Evolutionary conservation across 768 basidiomycete species (phyloP), one percentile per base, ranked within the genome.

Genomic region (Dioszegia aurantiaca): DNA sequence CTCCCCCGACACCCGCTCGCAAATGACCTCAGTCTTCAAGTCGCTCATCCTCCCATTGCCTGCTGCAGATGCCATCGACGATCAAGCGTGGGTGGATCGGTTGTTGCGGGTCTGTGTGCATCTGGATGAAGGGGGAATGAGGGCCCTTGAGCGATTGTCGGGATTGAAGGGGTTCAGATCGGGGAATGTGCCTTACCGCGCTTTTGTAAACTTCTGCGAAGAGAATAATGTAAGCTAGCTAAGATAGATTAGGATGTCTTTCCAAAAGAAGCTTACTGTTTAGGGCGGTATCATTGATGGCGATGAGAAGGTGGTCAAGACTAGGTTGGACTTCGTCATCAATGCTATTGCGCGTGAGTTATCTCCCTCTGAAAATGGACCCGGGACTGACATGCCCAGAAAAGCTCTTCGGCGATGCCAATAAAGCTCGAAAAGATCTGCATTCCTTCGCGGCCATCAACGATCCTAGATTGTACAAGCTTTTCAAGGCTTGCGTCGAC

Each of bases 201-300:
- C 82, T 33, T 93, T 84, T 75, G 55, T 95, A 10, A 80, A 85
- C 9, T 80, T 80, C 40, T 95, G 89, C 72, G 82, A 88, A 59
- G 81, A 84, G 46, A 84, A 92, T 71, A 98, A 97, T 68, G 93
- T 93, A 60, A 58, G 88, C 78, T n/a, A 19, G 8, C 12, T 37
- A n/a, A 21, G 21, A 23, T 55, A n/a, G 4, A 51, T 19, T n/a
- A n/a, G n/a, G n/a, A n/a, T n/a, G n/a, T n/a, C n/a, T n/a, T n/a
- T n/a, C n/a, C 26, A 17, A 14, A 23, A 36, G 3, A 31, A 27
- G 31, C 56, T 54, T 51, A 59, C 40, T 19, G 1, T 36, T 5
- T 60, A 95, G 91, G 92, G 91, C 1, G 94, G 94, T 0, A 81
- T 91, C 43, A 88, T 95, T 48, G 92, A 95, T 66, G 83, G 87